Base-by-base conservation (phyloP, 2,329 filamentous ascomycete species). In the Colletotrichum phormii region DNA sequence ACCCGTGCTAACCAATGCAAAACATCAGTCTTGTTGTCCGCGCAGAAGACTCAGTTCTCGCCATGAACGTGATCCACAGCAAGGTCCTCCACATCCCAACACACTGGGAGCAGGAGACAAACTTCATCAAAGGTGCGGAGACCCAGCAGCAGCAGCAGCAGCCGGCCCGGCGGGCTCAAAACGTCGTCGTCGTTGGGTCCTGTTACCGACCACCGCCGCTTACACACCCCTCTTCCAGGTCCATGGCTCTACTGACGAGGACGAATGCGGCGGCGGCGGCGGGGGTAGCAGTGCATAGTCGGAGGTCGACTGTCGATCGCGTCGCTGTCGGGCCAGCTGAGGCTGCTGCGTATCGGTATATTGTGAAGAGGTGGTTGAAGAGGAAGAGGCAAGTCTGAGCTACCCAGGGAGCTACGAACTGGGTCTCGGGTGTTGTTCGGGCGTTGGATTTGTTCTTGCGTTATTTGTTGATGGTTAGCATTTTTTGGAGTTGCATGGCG, bases 41-140 rank as follows among this genome's bases (percentile, higher is more conserved):
- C 78, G 94, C 95, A 77, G 88, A 92, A 76, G 95, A 98, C 80
- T 95, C 96, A 18, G 94, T 95, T 76, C 91, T 97, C 76, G 97
- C 97, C 35, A 93, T 99, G 87, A 98, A 97, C 81, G 94, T 98
- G 79, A 89, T 99, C 75, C 97, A 99, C 81, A 98, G 96, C 24
- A 96, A 95, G 22, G 71, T 73, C 13, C 68, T 73, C 24, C 46
- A 57, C 18, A 73, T 73, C 15, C 71, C 71, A 12, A 67, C 68
- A 22, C 71, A 73, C 46, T 67, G 71, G 71, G 71, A 73, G 46
- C 58, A 64, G 35, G 71, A 72, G 53, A 63, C 24, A 33, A 67
- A 73, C 63, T 67, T 54, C 42, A 72, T 72, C 67, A 73, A 73
- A 72, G 71, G 68, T 73, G 67, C 66, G 67, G 26, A 66, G 37